Evolutionary conservation across 441 rosid species (phyloP).

Genomic region (Syzygium malaccense): DNA sequence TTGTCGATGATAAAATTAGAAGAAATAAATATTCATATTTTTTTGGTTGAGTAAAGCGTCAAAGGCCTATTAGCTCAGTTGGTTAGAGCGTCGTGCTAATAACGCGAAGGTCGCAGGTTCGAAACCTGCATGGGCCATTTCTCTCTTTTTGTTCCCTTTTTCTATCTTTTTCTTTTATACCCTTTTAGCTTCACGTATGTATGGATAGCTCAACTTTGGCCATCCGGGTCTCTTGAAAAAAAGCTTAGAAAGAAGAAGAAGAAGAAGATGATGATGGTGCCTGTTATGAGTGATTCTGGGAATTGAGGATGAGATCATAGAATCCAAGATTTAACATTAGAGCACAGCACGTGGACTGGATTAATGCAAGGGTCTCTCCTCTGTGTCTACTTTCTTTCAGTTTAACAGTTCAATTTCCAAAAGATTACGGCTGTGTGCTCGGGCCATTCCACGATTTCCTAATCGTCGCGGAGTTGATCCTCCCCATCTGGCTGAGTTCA

Average conservation of each 20-base stretch:
- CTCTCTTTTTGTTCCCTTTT: rapidly evolving
- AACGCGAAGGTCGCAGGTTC: slow-evolving; percentile 10
- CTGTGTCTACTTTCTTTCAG: background rate
- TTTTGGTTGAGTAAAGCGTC: rapidly evolving
- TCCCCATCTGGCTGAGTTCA: background rate
- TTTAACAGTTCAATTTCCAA: background rate
- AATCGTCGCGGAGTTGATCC: background rate
- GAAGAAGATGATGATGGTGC: background rate
- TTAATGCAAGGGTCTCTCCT: too few relatives aligned
- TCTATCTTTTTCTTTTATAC: background rate
- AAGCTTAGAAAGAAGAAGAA: background rate
- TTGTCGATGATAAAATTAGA: rapidly evolving
- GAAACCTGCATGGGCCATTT: background rate
- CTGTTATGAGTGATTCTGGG: background rate
- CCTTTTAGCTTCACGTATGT: background rate
- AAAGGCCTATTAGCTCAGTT: background rate
- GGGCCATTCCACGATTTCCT: background rate
- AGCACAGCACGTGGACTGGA: too few relatives aligned
- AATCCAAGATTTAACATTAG: too few relatives aligned
- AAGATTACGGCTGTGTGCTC: background rate
- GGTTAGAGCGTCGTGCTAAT: slow-evolving; percentile 6
- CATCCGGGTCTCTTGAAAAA: background rate
- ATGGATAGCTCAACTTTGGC: background rate
- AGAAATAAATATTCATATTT: rapidly evolving
- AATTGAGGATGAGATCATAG: too few relatives aligned